Percentiles rank a stretch among this genome's conserved stretches.
Evolutionary conservation across 2,329 filamentous ascomycete genomes (phyloP).

Genomic region (Fusarium multiceps): DNA sequence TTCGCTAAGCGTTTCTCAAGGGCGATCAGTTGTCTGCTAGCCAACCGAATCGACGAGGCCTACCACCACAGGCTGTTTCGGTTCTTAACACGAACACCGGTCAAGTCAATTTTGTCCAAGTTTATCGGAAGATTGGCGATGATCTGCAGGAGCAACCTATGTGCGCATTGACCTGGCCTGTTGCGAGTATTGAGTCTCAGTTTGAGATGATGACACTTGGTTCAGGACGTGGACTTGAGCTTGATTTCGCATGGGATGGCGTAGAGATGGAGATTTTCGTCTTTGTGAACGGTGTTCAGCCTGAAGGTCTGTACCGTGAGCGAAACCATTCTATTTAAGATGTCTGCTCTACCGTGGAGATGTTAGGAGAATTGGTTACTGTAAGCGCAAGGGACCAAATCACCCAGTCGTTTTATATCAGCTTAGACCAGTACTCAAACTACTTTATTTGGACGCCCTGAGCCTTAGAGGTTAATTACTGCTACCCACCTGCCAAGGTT

Average conservation of each 20-base stretch:
- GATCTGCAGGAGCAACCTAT: not conserved
- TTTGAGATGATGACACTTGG: not conserved
- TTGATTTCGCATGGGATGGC: not conserved
- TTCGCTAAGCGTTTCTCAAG: not conserved
- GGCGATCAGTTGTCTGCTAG: not conserved
- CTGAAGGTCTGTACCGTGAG: not conserved
- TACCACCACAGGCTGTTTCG: not conserved
- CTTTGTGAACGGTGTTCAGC: not conserved
- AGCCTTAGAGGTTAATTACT: not conserved
- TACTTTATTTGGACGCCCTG: not conserved
- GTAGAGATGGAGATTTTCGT: not conserved
- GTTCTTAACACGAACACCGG: rapidly evolving
- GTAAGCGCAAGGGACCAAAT: not conserved
- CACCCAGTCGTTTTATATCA: not conserved
- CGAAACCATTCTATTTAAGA: not conserved
- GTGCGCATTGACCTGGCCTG: not conserved
- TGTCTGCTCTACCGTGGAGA: not conserved
- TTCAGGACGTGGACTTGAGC: not conserved
- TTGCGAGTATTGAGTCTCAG: not conserved
- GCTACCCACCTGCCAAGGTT: not conserved
- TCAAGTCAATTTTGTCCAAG: not conserved
- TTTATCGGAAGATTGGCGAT: not conserved
- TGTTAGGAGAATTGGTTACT: not conserved
- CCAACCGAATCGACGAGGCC: not conserved
- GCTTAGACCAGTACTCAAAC: not conserved